Evolutionary conservation across 345 rosid species (phyloP).

Genomic region (Angophora floribunda): DNA sequence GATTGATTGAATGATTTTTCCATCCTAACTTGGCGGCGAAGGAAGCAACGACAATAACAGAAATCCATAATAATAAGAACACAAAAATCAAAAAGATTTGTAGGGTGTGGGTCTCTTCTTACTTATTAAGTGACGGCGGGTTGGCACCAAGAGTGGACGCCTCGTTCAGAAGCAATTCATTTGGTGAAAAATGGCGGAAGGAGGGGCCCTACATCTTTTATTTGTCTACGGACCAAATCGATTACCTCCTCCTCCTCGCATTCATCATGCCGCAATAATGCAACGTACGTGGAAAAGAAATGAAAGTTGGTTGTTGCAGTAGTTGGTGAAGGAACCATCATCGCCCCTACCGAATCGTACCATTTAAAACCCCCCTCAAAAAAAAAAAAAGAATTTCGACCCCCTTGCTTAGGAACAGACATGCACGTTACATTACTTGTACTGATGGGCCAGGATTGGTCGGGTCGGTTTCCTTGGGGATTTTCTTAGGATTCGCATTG

Average conservation of each 20-base stretch:
- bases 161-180: neutral
- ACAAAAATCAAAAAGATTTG: neutral
- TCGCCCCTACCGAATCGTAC: neutral
- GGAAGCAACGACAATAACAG: neutral
- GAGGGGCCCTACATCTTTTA: neutral
- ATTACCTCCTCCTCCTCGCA: neutral
- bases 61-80: neutral
- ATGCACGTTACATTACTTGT: neutral
- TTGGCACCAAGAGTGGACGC: neutral
- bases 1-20: neutral
- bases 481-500: neutral
- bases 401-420: neutral
- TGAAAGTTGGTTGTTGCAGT: neutral
- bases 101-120: neutral
- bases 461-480: accelerated
- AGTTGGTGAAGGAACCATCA: neutral
- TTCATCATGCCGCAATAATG: neutral
- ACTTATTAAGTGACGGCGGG: neutral
- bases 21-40: neutral
- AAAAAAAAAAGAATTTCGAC: neutral
- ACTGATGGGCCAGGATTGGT: neutral
- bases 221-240: neutral
- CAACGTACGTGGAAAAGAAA: neutral
- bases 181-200: neutral
- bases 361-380: neutral